Conservation (phyloP, 2,329 filamentous ascomycete genomes). For the Fusarium brachygibbosum region DNA sequence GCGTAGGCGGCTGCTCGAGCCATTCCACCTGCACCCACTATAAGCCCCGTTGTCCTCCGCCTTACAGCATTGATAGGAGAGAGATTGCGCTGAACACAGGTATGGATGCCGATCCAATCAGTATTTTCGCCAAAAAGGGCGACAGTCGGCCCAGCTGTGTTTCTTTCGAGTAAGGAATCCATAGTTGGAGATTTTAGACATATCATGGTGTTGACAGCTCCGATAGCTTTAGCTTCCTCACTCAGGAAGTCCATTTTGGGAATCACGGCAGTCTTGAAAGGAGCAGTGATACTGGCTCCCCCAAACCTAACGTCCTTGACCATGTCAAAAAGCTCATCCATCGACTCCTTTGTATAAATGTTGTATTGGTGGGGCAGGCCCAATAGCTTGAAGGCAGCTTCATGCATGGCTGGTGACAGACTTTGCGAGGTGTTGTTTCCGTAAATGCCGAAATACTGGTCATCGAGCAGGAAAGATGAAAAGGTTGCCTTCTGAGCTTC, state of each 20-base stretch:
- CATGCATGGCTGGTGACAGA: slow-evolving; percentile 14
- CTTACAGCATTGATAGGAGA: slow-evolving; percentile 21
- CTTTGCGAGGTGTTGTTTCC: slow-evolving; percentile 10
- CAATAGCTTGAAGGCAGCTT: neutral
- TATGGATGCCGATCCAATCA: slow-evolving; percentile 17
- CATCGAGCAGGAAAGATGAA: neutral
- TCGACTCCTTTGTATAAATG: neutral
- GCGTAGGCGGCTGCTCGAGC: slow-evolving; percentile 15
- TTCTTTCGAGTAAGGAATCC: neutral
- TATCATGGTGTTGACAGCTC: slow-evolving; percentile 3
- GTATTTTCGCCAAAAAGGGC: slow-evolving; percentile 13
- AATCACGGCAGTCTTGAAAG: slow-evolving; percentile 9
- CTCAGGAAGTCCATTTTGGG: slow-evolving; percentile 8
- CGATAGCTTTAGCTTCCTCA: slow-evolving; percentile 10
- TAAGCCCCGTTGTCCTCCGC: slow-evolving; percentile 4
- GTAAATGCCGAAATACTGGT: slow-evolving; percentile 6
- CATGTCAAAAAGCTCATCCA: neutral
- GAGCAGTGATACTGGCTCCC: slow-evolving; percentile 4
- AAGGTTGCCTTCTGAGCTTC: slow-evolving; percentile 1
- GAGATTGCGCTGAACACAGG: slow-evolving; percentile 4
- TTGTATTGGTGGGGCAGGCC: slow-evolving; percentile 13
- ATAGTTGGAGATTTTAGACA: neutral
- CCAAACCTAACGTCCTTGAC: neutral
- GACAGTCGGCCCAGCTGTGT: neutral
- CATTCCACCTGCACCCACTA: slow-evolving; percentile 15